A percentile compares a stretch with the other conserved stretches of the same genome.
phyloP scores from a whole-genome alignment of 257 asterid genomes.

The Solanum corneliomulleri region DNA sequence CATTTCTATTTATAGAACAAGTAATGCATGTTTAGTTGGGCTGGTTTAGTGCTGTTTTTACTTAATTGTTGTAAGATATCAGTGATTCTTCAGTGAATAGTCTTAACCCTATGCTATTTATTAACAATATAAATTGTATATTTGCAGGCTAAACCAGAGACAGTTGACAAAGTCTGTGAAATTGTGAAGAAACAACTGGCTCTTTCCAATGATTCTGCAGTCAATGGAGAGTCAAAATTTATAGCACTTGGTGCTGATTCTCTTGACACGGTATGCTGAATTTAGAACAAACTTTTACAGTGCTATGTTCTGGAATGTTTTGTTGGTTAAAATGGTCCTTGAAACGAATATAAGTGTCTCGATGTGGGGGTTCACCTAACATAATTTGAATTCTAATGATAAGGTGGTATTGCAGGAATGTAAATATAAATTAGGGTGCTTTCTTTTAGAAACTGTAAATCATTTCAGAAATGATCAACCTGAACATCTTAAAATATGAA shows the following conservation, averaged over 20 bases:
- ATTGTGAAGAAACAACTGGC: conserved; percentile 91
- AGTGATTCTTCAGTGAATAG: neutral
- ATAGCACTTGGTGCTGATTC: conserved; percentile 87
- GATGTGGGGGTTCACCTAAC: neutral
- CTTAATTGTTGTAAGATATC: neutral
- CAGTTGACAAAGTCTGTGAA: conserved; percentile 63
- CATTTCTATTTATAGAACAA: neutral
- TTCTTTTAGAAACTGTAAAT: neutral
- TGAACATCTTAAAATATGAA: neutral
- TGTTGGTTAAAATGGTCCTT: neutral
- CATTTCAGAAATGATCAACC: neutral
- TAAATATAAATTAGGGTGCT: neutral
- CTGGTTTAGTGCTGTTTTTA: neutral
- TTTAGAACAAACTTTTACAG: neutral
- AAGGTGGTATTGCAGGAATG: neutral
- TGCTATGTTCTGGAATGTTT: neutral
- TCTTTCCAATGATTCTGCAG: conserved; percentile 43
- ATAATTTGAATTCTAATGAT: neutral
- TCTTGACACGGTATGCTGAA: conserved; percentile 73
- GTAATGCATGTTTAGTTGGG: neutral
- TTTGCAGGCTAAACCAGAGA: conserved; percentile 80
- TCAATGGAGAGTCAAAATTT: conserved; percentile 68
- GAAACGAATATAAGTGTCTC: neutral
- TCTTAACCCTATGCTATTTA: neutral
- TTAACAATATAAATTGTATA: neutral